These are phyloP conservation scores for Backusella westeae DNA, from an alignment of 192 early-diverging fungal genomes.

Conservation along the genomic window DNA sequence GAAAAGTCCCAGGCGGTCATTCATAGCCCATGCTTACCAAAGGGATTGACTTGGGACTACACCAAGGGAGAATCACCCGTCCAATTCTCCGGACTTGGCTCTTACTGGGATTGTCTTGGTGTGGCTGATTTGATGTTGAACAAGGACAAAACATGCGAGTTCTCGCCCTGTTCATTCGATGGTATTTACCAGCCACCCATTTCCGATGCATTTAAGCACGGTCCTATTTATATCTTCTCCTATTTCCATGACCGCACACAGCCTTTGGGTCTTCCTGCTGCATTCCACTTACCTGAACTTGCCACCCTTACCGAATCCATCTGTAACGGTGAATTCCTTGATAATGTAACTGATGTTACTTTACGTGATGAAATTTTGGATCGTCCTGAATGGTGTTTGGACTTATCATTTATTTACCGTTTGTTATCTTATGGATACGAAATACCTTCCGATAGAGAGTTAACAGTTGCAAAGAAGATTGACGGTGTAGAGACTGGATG, in stretches of 20 bases:
- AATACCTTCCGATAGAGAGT: conserved; percentile 51
- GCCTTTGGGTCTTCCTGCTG: conserved; percentile 53
- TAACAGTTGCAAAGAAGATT: conserved; percentile 81
- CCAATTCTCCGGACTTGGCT: conserved; percentile 5
- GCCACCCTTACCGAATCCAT: conserved; percentile 56
- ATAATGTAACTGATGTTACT: conserved; percentile 32
- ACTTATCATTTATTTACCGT: conserved; percentile 74
- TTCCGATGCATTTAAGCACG: conserved; percentile 50
- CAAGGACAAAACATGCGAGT: conserved; percentile 50
- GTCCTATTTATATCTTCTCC: conserved; percentile 83
- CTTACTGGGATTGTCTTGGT: conserved; percentile 20
- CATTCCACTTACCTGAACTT: conserved; percentile 62
- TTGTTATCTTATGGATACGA: conserved; percentile 73
- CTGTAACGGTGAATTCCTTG: conserved; percentile 49
- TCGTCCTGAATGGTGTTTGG: conserved; percentile 72
- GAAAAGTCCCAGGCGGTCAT: conserved; percentile 27
- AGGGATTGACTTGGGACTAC: conserved; percentile 13
- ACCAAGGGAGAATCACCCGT: conserved; percentile 1
- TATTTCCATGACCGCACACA: conserved; percentile 85
- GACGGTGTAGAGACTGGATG: conserved; percentile 83
- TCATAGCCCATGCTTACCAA: conserved; percentile 57
- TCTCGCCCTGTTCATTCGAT: conserved; percentile 72
- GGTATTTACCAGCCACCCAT: conserved; percentile 80
- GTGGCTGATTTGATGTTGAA: conserved; percentile 57
- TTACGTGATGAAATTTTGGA: conserved; percentile 39